phyloP scores from a whole-genome alignment of 2,329 filamentous ascomycete species.

The Hyphodiscus sp. region DNA sequence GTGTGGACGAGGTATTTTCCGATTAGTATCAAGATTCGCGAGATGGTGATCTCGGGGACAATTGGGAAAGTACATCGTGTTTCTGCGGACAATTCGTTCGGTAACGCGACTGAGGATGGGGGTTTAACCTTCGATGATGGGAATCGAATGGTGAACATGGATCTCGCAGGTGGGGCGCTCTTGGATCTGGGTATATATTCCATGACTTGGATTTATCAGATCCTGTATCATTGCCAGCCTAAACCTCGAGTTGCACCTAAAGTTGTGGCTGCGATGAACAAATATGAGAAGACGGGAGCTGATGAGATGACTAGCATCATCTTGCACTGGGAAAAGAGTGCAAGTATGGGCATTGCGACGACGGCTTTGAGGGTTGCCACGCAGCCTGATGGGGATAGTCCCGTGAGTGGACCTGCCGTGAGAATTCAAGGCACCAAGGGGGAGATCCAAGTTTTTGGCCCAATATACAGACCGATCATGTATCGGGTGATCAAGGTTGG shows the following conservation, averaged over 20 bases:
- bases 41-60: slow-evolving; percentile 35
- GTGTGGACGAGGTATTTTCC: slow-evolving; percentile 70
- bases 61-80: slow-evolving; percentile 40
- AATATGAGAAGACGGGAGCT: slow-evolving; percentile 52
- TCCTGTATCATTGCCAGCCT: slow-evolving; percentile 58
- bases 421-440: slow-evolving; percentile 60
- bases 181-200: slow-evolving; percentile 66
- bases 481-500: slow-evolving; percentile 45
- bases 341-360: slow-evolving; percentile 55
- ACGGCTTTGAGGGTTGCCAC: slow-evolving; percentile 43
- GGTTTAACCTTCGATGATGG: slow-evolving; percentile 36
- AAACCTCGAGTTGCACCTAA: slow-evolving; percentile 39
- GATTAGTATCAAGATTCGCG: slow-evolving; percentile 50
- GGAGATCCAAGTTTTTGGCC: slow-evolving; percentile 58
- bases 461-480: slow-evolving; percentile 48
- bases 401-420: slow-evolving; percentile 46
- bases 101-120: slow-evolving; percentile 43
- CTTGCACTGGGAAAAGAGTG: slow-evolving; percentile 51
- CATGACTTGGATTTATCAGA: slow-evolving; percentile 66
- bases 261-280: slow-evolving; percentile 50
- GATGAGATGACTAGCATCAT: slow-evolving; percentile 60
- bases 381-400: slow-evolving; percentile 41
- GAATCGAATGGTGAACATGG: slow-evolving; percentile 62
- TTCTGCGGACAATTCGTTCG: slow-evolving; percentile 36
- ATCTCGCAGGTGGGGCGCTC: slow-evolving; percentile 60